Base-by-base conservation (phyloP, 768 basidiomycete genomes). In the Boletus rubescentipes region DNA sequence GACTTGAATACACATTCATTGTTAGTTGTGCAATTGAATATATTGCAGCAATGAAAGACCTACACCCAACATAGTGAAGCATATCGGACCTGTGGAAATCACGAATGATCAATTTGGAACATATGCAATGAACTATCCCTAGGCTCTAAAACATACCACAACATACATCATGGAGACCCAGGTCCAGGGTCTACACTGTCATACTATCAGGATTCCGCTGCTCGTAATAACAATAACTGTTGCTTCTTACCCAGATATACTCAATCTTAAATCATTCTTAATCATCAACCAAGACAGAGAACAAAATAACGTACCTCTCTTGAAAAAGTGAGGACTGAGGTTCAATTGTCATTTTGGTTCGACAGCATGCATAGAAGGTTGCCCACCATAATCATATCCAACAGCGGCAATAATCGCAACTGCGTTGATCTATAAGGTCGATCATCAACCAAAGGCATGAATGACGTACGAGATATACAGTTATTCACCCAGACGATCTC, bases 231-330 rank as follows among this genome's bases (percentile, higher is more conserved):
- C n/a, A n/a, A 16, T 31, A 8, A 16, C 10, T 10, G 10, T 7
- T 47, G 11, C 5, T 35, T 23, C 35, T 59, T 39, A 62, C 61
- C 61, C 61, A 63, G 20, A 62, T 29, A 42, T 59, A 63, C 0
- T 59, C 49, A 46, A 62, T 9, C 61, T 62, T n/a, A n/a, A n/a
- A n/a, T n/a, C n/a, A n/a, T n/a, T n/a, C n/a, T 41, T 29, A 4
- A 9, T 15, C 8, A 7, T 51, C 34, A 52, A 29, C 11, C 1
- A 15, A 5, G 2, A 6, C 3, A 7, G 10, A 16, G 9, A 9
- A 9, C n/a, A n/a, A 29, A 21, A 29, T 15, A 12, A 38, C n/a
- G 16, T 44, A 55, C 55, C 41, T 57, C 55, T 8, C n/a, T 20
- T 9, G 55, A 7, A 35, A 58, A 52, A 14, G 36, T 58, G 26